phyloP scores from a whole-genome alignment of 306 rosid species.

The Begonia masoniana region DNA sequence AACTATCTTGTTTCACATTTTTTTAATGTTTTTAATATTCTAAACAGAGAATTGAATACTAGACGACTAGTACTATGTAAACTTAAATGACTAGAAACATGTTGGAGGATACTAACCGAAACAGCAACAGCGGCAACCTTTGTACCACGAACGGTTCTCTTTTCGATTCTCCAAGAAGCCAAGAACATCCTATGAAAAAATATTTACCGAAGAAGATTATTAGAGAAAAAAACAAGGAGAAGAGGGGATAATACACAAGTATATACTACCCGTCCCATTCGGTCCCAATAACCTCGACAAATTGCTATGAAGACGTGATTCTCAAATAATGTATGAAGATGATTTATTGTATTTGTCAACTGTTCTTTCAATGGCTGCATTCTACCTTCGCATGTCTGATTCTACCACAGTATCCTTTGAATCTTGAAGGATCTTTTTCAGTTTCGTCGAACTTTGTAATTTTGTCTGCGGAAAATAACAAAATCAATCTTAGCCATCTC shows the following conservation, averaged over 20 bases:
- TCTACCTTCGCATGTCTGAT: slow-evolving; percentile 63
- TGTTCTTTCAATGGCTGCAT: slow-evolving; percentile 87
- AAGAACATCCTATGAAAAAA: slow-evolving; percentile 58
- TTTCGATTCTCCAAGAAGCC: slow-evolving; percentile 92
- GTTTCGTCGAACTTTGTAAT: slow-evolving; percentile 72
- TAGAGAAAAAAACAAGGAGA: background rate
- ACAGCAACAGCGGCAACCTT: slow-evolving; percentile 66
- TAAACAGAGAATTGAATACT: too few species aligned
- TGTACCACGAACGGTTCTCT: slow-evolving; percentile 92
- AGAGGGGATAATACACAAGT: background rate
- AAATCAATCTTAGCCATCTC: background rate
- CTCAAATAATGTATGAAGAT: slow-evolving; percentile 56
- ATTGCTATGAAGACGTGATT: slow-evolving; percentile 65
- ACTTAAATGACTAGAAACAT: too few species aligned
- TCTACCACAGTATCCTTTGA: slow-evolving; percentile 76
- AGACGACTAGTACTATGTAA: too few species aligned
- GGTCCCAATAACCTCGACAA: slow-evolving; percentile 94
- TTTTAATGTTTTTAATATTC: too few species aligned
- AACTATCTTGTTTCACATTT: too few species aligned
- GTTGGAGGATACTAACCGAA: slow-evolving; percentile 1
- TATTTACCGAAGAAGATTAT: background rate
- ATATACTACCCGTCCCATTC: slow-evolving; percentile 73
- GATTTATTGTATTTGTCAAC: slow-evolving; percentile 51
- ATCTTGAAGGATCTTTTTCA: slow-evolving; percentile 93
- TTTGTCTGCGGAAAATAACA: slow-evolving; percentile 42